Conservation (phyloP, 2,329 filamentous ascomycete genomes). For the Microsporum canis region DNA sequence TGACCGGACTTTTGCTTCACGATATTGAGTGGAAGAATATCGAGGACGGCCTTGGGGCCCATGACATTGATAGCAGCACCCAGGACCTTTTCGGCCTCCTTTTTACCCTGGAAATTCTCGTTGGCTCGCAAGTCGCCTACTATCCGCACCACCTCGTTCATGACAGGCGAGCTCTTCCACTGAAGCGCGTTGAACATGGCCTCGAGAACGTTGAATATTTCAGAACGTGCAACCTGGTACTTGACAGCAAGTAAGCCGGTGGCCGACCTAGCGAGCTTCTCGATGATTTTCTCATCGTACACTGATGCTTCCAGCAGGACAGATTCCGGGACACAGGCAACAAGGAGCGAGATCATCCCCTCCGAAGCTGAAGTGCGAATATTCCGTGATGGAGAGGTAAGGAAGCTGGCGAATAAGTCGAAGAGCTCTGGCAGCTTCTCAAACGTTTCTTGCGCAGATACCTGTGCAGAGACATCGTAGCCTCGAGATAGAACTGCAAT, state of each 20-base stretch:
- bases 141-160: constrained; percentile 62
- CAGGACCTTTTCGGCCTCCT: constrained; percentile 83
- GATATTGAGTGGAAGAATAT: constrained; percentile 76
- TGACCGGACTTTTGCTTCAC: constrained; percentile 63
- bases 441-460: constrained; percentile 84
- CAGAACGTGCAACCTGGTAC: constrained; percentile 87
- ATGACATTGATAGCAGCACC: constrained; percentile 79
- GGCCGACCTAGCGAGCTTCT: constrained; percentile 61
- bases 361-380: constrained; percentile 91
- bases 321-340: constrained; percentile 73
- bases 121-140: constrained; percentile 81
- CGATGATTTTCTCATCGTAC: constrained; percentile 80
- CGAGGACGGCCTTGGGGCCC: constrained; percentile 74
- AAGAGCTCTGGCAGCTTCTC: constrained; percentile 80
- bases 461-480: constrained; percentile 83
- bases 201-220: constrained; percentile 79
- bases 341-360: constrained; percentile 84
- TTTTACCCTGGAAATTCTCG: constrained; percentile 83
- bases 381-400: constrained; percentile 79
- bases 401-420: constrained; percentile 63
- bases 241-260: constrained; percentile 73
- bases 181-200: constrained; percentile 78
- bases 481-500: constrained; percentile 89
- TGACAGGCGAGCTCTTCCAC: constrained; percentile 72
- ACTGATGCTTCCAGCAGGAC: constrained; percentile 81